Evolutionary conservation across 192 early-diverging fungal species (phyloP), one percentile per base, ranked within the genome.

Genomic region (Podila epicladia): DNA sequence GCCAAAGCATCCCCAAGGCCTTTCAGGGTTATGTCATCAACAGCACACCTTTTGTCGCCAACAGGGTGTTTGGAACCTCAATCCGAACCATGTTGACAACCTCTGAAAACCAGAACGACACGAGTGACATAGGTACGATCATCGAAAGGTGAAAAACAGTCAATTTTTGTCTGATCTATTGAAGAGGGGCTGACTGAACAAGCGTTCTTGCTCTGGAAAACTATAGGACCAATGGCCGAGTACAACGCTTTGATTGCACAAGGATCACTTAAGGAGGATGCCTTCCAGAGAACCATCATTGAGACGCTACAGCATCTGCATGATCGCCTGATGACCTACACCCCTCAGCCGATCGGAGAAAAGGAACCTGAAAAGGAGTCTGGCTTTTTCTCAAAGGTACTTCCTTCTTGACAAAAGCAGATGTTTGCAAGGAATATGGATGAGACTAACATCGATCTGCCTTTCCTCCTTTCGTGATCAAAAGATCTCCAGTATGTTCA

Each of bases 271-370:
- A 84, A 88, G 41, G 80, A 85, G 53, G 94, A 97, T 69, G 72
- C 66, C 28, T 93, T 93, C 82, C 94, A 97, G 74, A 74, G 84
- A 26, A 71, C 80, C 0, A 93, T 94, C 8, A 89, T 94, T 9
- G 76, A 84, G 29, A 82, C 86, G 13, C 83, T 95, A 13, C 92
- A 94, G 60, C 79, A 91, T 9, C 73, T 95, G 67, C 87, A 94
- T 37, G 87, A 88, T 61, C 86, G 89, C 19, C 66, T 95, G 29
- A 62, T 83, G n/a, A 66, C 58, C 13, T 93, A 93, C 76, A 67
- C 72, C 13, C 93, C 92, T 6, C 78, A 83, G 24, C 71, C 82
- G 41, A 68, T 74, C 31, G 55, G 15, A 22, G 74, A 24, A 41
- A 76, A 77, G 48, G 26, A 26, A 8, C 58, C 57, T 0, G 64